Conservation (phyloP, 2,329 filamentous ascomycete genomes). For the Hypoxylon sp. region DNA sequence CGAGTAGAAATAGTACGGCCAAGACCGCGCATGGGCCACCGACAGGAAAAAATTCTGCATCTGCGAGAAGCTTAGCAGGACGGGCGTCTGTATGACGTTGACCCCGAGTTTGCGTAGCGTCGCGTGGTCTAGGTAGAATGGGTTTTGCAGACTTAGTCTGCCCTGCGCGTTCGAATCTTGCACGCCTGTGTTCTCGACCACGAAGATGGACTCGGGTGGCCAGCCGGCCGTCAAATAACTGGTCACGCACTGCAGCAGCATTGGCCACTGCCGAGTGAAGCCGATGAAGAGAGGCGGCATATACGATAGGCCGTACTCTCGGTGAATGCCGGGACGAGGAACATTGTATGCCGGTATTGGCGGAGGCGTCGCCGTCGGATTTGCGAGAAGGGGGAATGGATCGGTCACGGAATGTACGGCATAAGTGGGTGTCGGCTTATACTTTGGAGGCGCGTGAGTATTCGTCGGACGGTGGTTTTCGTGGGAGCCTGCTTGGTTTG, state of each 20-base stretch:
- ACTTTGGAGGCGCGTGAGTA: slow-evolving; percentile 50
- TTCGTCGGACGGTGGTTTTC: slow-evolving; percentile 43
- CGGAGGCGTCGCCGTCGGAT: slow-evolving; percentile 49
- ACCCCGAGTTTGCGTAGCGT: slow-evolving; percentile 55
- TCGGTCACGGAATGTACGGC: slow-evolving; percentile 46
- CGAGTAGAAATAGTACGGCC: slow-evolving; percentile 67
- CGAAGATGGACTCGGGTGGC: slow-evolving; percentile 64
- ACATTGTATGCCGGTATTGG: slow-evolving; percentile 56
- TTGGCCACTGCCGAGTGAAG: slow-evolving; percentile 64
- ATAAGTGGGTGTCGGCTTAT: slow-evolving; percentile 49
- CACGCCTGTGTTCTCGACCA: slow-evolving; percentile 66
- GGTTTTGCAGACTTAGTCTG: slow-evolving; percentile 60
- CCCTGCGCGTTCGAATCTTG: slow-evolving; percentile 60
- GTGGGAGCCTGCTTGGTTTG: slow-evolving; percentile 19
- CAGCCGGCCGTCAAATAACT: slow-evolving; percentile 65
- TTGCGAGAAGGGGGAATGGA: slow-evolving; percentile 49
- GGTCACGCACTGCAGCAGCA: slow-evolving; percentile 63
- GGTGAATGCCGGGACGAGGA: slow-evolving; percentile 54
- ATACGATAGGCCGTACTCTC: slow-evolving; percentile 53
- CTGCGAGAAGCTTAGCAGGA: slow-evolving; percentile 67
- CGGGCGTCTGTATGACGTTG: slow-evolving; percentile 64
- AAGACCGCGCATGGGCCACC: slow-evolving; percentile 60
- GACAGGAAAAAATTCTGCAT: slow-evolving; percentile 68
- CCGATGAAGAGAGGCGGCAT: slow-evolving; percentile 64
- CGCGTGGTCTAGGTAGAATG: slow-evolving; percentile 64